These are phyloP conservation scores for Akanthomyces lecanii DNA, from an alignment of 2,329 filamentous ascomycete species.

Conservation along the genomic window DNA sequence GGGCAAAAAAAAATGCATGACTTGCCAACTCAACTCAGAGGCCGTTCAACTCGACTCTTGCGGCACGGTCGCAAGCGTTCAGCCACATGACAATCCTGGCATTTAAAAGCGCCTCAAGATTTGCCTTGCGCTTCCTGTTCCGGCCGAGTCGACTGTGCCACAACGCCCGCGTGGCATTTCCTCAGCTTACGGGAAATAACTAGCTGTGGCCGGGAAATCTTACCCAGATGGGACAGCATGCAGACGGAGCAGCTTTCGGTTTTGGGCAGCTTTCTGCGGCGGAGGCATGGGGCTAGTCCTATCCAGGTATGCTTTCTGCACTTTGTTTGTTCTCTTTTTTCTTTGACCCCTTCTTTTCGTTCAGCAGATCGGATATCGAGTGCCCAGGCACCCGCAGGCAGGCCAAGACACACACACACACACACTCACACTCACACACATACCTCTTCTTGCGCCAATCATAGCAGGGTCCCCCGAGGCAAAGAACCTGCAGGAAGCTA, in stretches of 20 bases:
- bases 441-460: not conserved
- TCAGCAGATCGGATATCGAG: not conserved
- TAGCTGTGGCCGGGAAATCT: not conserved
- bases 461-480: not conserved
- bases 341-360: not conserved
- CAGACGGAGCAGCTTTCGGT: conserved; percentile 7
- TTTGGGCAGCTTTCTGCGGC: not conserved
- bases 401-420: not conserved
- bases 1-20: no score
- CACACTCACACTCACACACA: not conserved
- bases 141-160: not conserved
- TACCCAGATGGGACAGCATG: conserved; percentile 1
- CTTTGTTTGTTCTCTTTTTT: not conserved
- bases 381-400: not conserved
- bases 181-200: not conserved
- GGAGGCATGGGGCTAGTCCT: not conserved
- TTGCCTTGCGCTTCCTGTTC: not conserved
- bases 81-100: not conserved
- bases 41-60: not conserved
- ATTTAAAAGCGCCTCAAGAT: not conserved
- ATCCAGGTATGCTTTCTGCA: not conserved
- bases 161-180: not conserved
- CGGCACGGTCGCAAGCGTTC: not conserved
- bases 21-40: not conserved
- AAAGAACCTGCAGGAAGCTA: not conserved